These are phyloP conservation scores for Penicillium capsulatum DNA, from an alignment of 2,329 filamentous ascomycete species.

Conservation along the genomic window DNA sequence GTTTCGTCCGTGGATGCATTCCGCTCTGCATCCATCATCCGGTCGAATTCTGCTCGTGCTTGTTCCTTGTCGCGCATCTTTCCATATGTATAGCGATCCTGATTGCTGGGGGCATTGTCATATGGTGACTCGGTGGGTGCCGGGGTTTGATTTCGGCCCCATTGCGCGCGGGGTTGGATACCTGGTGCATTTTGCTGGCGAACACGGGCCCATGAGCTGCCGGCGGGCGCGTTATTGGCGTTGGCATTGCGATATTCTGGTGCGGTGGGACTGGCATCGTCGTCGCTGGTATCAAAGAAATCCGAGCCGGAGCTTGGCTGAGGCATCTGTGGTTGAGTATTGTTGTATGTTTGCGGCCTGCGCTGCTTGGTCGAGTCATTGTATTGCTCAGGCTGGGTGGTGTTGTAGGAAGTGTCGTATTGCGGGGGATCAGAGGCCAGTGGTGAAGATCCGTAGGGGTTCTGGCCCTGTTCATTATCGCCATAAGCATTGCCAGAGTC, in stretches of 20 bases:
- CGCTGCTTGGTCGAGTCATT: slow-evolving; percentile 1
- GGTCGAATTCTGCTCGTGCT: slow-evolving; percentile 44
- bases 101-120: slow-evolving; percentile 2
- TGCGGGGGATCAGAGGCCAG: neutral
- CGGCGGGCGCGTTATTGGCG: slow-evolving; percentile 10
- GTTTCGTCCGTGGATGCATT: slow-evolving; percentile 20
- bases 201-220: slow-evolving; percentile 40
- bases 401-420: neutral
- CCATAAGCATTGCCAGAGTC: neutral
- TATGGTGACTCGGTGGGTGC: neutral
- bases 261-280: slow-evolving; percentile 38
- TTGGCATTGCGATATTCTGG: slow-evolving; percentile 27
- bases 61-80: slow-evolving; percentile 32
- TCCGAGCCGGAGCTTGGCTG: slow-evolving; percentile 12
- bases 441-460: neutral
- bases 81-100: slow-evolving; percentile 18
- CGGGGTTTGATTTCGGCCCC: slow-evolving; percentile 9
- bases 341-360: slow-evolving; percentile 1
- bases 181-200: slow-evolving; percentile 27
- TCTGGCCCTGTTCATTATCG: neutral
- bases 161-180: slow-evolving; percentile 5
- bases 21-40: slow-evolving; percentile 41
- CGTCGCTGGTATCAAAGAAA: slow-evolving; percentile 29
- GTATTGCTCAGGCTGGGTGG: neutral
- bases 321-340: neutral